Base-by-base conservation (phyloP, 2,329 filamentous ascomycete genomes). In the Ophiostoma sp. region DNA sequence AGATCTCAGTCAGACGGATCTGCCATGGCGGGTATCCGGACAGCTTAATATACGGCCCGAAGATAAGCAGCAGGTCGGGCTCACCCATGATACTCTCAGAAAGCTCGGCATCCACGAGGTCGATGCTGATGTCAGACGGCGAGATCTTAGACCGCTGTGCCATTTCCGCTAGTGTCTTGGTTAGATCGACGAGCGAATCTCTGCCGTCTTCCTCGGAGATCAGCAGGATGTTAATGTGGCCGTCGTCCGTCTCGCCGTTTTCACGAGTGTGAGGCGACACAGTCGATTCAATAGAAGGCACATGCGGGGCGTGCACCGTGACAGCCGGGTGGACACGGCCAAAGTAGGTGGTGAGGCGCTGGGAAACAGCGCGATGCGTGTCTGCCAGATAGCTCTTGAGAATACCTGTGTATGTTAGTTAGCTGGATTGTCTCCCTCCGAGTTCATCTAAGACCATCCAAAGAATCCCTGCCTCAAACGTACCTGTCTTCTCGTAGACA, bases 11-110 rank as follows among this genome's bases (percentile, higher is more conserved):
- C 77, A 99, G 82, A 62, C 95, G 87, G 72, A 98, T 86, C 80
- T 97, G 95, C 95, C 95, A 99, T 0, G 95, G 95, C 11, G 95
- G 95, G 78, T 98, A 99, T 11, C 95, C 93, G 69, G 93, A 89
- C 64, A 99, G 81, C 77, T 93, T 89, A 69, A 98, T 88, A 67
- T 89, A 87, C 4, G 94, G 92, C 0, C 90, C 89, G 78, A 99
- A 99, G 10, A 97, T 82, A 69, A 99, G 86, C 71, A 99, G 82
- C 17, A 99, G 83, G 78, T 98, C 94, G 1, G 95, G 95, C 80
- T 99, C 94, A 11, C 87, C 85, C 85, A 96, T 95, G 72, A 96
- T 89, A 68, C 85, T 87, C 76, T 89, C 87, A 17, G 83, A 90
- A 68, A 99, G 85, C 80, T 99, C 95, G 4, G 92, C 91, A 76